Evolutionary conservation across 1,284 basidiomycete species (phyloP).

Genomic region (Ceratorhiza oryzae-sativae): DNA sequence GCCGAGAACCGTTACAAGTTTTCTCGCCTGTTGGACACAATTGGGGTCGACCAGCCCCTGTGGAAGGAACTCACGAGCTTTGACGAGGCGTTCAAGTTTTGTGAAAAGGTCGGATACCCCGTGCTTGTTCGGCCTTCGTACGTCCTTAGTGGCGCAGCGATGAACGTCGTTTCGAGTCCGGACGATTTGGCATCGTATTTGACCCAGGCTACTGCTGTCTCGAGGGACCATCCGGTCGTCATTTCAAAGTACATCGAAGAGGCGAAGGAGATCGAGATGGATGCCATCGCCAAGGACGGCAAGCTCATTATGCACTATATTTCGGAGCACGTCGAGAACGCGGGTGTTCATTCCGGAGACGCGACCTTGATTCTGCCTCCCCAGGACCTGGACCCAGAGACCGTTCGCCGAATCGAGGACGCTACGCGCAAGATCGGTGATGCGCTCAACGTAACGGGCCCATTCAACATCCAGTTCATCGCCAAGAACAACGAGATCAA

Average conservation of each 20-base stretch:
- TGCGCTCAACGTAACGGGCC: conserved; percentile 98
- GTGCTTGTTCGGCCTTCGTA: conserved; percentile 98
- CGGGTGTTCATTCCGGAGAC: conserved; percentile 97
- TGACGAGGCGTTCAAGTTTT: conserved; percentile 87
- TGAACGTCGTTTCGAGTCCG: conserved; percentile 97
- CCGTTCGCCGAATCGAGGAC: conserved; percentile 93
- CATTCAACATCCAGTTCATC: conserved; percentile 99
- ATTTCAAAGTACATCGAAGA: conserved; percentile 99
- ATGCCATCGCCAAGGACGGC: conserved; percentile 95
- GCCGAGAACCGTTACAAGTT: conserved; percentile 99
- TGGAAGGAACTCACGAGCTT: conserved; percentile 98
- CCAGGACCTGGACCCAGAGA: conserved; percentile 96
- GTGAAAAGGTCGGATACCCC: conserved; percentile 90
- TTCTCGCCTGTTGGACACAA: conserved; percentile 96
- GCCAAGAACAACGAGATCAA: conserved; percentile 99
- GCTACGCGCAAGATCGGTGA: conserved; percentile 97
- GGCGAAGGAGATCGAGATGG: conserved; percentile 99
- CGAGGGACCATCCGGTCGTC: conserved; percentile 96
- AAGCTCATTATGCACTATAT: conserved; percentile 99
- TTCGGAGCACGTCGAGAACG: conserved; percentile 99
- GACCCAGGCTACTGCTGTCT: conserved; percentile 95
- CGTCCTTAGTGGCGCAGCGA: conserved; percentile 96
- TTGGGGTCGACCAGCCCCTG: conserved; percentile 94
- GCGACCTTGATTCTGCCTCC: conserved; percentile 98
- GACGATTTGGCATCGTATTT: conserved; percentile 93